phyloP scores from a whole-genome alignment of 768 basidiomycete species.

The Pleurotus cornucopiae region DNA sequence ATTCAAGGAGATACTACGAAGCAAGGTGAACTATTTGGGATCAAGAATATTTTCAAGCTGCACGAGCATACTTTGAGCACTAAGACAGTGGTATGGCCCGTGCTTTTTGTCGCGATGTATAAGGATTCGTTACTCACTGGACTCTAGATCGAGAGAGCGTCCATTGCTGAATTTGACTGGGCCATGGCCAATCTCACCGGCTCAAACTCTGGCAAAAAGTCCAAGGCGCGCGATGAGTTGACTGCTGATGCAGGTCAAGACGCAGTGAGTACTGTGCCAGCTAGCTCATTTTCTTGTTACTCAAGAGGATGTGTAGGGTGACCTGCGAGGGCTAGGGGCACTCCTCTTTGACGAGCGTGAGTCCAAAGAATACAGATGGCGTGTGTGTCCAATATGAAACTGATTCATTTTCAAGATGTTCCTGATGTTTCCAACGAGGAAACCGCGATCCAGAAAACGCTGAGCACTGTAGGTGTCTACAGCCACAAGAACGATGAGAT shows the following conservation, averaged over 20 bases:
- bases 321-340: constrained; percentile 55
- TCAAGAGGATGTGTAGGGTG: constrained; percentile 30
- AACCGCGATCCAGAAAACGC: constrained; percentile 46
- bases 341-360: constrained; percentile 71
- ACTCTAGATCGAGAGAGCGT: constrained; percentile 71
- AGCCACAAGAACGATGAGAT: constrained; percentile 74
- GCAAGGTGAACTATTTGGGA: constrained; percentile 82
- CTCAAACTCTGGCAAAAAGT: constrained; percentile 28
- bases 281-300: background rate
- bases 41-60: constrained; percentile 80
- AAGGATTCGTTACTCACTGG: background rate
- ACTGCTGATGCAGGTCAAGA: constrained; percentile 38
- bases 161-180: constrained; percentile 75
- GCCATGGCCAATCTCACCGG: constrained; percentile 65
- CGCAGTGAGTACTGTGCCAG: constrained; percentile 25
- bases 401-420: constrained; percentile 25
- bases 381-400: background rate
- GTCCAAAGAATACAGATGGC: constrained; percentile 10
- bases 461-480: constrained; percentile 65
- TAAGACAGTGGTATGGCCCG: constrained; percentile 58
- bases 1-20: constrained; percentile 73
- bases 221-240: constrained; percentile 34
- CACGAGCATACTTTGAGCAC: constrained; percentile 69
- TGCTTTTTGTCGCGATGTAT: background rate
- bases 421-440: constrained; percentile 33